phyloP scores from a whole-genome alignment of 768 basidiomycete species.

The Russula griseocarnosa region DNA sequence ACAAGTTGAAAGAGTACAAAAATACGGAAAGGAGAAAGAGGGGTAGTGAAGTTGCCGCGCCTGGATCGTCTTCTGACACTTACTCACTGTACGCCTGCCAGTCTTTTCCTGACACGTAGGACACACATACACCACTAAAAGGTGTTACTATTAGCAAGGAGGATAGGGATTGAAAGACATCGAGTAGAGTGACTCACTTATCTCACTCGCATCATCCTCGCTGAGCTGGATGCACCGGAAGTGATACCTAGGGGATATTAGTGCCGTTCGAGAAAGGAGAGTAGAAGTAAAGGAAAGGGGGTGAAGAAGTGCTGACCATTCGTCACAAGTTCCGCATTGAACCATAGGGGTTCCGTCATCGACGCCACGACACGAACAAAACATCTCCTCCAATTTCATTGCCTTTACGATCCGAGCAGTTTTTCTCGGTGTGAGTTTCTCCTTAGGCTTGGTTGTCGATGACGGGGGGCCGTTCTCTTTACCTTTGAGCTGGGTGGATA shows the following conservation, averaged over 20 bases:
- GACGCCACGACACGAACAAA: constrained; percentile 57
- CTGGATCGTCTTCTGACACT: constrained; percentile 44
- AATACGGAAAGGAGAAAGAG: constrained; percentile 14
- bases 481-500: constrained; percentile 3
- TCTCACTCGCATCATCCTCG: constrained; percentile 62
- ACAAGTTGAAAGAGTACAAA: constrained; percentile 29
- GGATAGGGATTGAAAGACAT: constrained; percentile 1
- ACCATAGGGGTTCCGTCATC: constrained; percentile 83
- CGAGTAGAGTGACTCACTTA: constrained; percentile 51
- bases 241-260: constrained; percentile 57
- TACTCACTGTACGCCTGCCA: constrained; percentile 65
- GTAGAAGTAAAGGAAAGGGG: not conserved
- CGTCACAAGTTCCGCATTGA: constrained; percentile 58
- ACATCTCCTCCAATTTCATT: constrained; percentile 31
- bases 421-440: constrained; percentile 17
- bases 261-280: constrained; percentile 1
- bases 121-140: constrained; percentile 57
- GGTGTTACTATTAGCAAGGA: not conserved
- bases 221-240: constrained; percentile 63
- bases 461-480: constrained; percentile 16
- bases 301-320: constrained; percentile 49
- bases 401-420: constrained; percentile 21
- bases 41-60: constrained; percentile 7
- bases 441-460: constrained; percentile 21
- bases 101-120: constrained; percentile 52